Conservation (phyloP, 306 rosid genomes). For the Quercus variabilis region DNA sequence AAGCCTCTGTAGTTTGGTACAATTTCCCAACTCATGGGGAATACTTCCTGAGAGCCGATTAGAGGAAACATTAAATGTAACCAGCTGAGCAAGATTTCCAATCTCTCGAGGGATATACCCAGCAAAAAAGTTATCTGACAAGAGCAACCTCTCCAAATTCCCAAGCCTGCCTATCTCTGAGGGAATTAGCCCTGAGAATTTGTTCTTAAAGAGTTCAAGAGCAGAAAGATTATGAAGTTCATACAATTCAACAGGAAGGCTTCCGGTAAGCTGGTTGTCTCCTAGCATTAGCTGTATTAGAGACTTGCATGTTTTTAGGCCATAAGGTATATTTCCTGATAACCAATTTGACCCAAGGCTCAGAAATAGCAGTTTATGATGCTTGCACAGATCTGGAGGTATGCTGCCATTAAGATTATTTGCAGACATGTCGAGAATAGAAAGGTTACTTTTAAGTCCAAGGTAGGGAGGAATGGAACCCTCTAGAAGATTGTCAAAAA, state of each 20-base stretch:
- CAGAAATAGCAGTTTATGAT: conserved; percentile 50
- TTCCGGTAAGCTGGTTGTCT: conserved; percentile 56
- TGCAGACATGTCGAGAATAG: conserved; percentile 59
- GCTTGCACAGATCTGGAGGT: conserved; percentile 57
- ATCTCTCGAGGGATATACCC: conserved; percentile 64
- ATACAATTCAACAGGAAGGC: conserved; percentile 52
- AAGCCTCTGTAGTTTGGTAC: conserved; percentile 61
- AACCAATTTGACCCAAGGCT: conserved; percentile 73
- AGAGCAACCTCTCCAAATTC: conserved; percentile 58
- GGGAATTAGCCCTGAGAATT: conserved; percentile 48
- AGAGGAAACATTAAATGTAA: conserved; percentile 60
- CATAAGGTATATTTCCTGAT: conserved; percentile 62
- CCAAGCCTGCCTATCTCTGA: conserved; percentile 49
- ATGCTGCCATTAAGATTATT: conserved; percentile 63
- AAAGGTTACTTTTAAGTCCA: conserved; percentile 49
- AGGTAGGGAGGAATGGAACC: conserved; percentile 70
- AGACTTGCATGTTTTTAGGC: conserved; percentile 62
- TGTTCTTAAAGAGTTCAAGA: conserved; percentile 58
- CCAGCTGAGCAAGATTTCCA: conserved; percentile 54
- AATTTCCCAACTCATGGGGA: conserved; percentile 68
- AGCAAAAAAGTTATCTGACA: conserved; percentile 54
- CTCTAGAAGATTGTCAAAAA: conserved; percentile 65
- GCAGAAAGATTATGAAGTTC: conserved; percentile 64
- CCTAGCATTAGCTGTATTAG: conserved; percentile 76
- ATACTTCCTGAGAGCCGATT: conserved; percentile 52